phyloP scores from a whole-genome alignment of 768 basidiomycete species.

The Polyporus arcularius region DNA sequence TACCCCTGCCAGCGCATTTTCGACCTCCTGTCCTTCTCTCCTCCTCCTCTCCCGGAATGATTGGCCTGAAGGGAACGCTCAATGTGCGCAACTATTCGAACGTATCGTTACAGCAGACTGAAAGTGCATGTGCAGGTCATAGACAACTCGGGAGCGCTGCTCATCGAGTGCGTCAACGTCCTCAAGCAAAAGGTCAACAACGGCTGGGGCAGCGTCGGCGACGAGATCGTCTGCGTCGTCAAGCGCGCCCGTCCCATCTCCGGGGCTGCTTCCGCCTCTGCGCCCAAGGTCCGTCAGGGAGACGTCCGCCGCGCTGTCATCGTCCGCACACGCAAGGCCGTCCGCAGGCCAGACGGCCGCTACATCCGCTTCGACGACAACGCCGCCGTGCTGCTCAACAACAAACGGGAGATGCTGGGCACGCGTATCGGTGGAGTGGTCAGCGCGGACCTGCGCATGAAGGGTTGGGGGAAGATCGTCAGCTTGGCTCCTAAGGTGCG shows the following conservation, averaged over 20 bases:
- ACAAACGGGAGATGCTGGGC: slow-evolving; percentile 94
- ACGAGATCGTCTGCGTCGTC: slow-evolving; percentile 95
- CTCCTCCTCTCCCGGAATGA: slow-evolving; percentile 52
- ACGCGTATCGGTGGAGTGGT: slow-evolving; percentile 95
- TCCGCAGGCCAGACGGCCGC: slow-evolving; percentile 85
- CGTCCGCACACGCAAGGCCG: slow-evolving; percentile 87
- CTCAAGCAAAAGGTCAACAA: slow-evolving; percentile 95
- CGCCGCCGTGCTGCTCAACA: slow-evolving; percentile 90
- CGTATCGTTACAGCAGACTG: background rate
- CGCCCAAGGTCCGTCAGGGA: slow-evolving; percentile 88
- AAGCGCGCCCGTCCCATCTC: slow-evolving; percentile 86
- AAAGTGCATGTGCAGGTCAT: slow-evolving; percentile 64
- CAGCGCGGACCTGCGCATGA: slow-evolving; percentile 84
- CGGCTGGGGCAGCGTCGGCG: slow-evolving; percentile 90
- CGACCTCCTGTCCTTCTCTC: background rate
- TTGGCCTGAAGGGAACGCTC: slow-evolving; percentile 91
- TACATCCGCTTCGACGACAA: slow-evolving; percentile 94
- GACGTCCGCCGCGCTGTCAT: slow-evolving; percentile 96
- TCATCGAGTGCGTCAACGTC: slow-evolving; percentile 96
- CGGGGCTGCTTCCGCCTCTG: slow-evolving; percentile 63
- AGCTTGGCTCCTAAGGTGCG: slow-evolving; percentile 87
- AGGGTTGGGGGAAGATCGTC: slow-evolving; percentile 94
- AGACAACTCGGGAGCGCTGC: slow-evolving; percentile 94
- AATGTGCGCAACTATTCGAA: slow-evolving; percentile 54
- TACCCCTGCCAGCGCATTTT: background rate